Base-by-base conservation (phyloP, 257 asterid species). In the Linaria vulgaris region DNA sequence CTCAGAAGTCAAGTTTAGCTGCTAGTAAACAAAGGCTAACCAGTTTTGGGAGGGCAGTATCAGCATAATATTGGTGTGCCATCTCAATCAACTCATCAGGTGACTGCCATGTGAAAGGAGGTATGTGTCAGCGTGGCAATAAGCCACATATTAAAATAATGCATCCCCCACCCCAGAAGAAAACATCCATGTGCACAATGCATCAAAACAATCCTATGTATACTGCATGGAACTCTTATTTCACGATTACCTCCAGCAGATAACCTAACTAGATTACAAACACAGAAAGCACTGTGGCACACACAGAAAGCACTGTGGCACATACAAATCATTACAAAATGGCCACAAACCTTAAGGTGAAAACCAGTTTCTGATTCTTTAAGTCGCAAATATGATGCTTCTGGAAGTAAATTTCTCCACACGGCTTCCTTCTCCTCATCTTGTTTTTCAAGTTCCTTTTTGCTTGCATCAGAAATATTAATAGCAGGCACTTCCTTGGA, bases 351-450 rank as follows among this genome's bases (percentile, higher is more conserved):
- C 92, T 87, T 87, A 30, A 80, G 91, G 72, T 87, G 95, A 78
- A 87, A 83, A 74, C 89, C 92, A 51, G 92, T 87, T 68, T 84
- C 88, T 16, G 92, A 80, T 75, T 84, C 95, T 77, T 81, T 85
- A 39, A 88, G 89, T 72, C 94, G 90, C 72, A 77, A 51, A 77
- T 81, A 87, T 44, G 97, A 77, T 59, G 76, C 79, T 72, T 84
- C 90, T 24, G 94, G 78, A 59, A 85, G 78, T 72, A 82, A 60
- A 70, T 71, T 81, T 72, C 58, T 81, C 97, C 85, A 83, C 74
- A 80, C 49, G 47, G 43, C 71, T 69, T 85, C 88, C 44, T 75
- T 87, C 50, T 75, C 89, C 80, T 76, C 76, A 5, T 85, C 88
- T 58, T 57, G 71, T 46, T 76, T 85, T 47, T 72, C 88, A 44